Base-by-base conservation (phyloP, 495 filamentous ascomycete genomes). In the Mytilinidion resinicola region DNA sequence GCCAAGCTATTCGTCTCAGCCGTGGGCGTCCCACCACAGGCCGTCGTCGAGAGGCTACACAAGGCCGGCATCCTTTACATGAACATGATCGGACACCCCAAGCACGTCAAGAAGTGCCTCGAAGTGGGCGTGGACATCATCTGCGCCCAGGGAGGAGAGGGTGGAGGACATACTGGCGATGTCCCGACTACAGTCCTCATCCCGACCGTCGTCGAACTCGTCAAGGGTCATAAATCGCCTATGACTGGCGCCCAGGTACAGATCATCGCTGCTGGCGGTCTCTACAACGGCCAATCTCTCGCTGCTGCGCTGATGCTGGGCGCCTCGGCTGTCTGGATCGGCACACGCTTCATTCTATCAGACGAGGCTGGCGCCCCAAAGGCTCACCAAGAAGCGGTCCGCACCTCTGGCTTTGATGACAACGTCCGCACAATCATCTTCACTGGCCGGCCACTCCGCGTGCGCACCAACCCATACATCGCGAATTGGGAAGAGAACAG, bases 61-160 rank as follows among this genome's bases (percentile, higher is more conserved):
- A 81, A 82, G 61, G 78, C 82, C 68, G 91, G 91, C 54, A 80
- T 98, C 60, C 80, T 95, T 54, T 96, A 92, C 82, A 98, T 98
- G 93, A 98, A 98, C 84, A 98, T 98, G 93, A 95, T 98, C 72
- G 93, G 92, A 59, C 56, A 97, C 82, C 95, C 95, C 62, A 98
- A 98, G 82, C 93, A 98, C 77, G 91, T 96, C 49, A 79, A 85
- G 70, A 97, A 96, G 81, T 87, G 87, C 70, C 79, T 98, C 55
- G 92, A 89, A 17, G 81, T 89, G 50, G 93, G 93, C 65, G 85
- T 80, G 59, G 90, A 96, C 72, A 85, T 95, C 62, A 95, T 96
- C 73, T 95, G 90, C 74, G 90, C 90, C 30, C 90, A 96, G 73
- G 90, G 90, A 70, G 89, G 90, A 60, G 90, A 96, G 72, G 90